Evolutionary conservation across 768 basidiomycete genomes (phyloP).

Genomic region (Kwoniella botswanensis): DNA sequence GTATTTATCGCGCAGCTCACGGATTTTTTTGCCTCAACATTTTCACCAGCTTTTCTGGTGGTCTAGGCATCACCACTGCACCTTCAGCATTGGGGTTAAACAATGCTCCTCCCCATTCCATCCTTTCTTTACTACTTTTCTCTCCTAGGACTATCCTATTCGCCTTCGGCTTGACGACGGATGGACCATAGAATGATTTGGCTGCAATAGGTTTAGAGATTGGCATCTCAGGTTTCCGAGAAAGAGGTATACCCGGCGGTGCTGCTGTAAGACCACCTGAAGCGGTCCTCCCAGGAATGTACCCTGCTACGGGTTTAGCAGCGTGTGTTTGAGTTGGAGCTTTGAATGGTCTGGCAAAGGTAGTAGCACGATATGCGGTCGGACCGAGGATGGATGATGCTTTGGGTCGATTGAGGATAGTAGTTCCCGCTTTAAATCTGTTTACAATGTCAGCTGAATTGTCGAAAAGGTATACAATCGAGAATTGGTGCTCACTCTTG

Average conservation of each 20-base stretch:
- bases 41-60: conserved; percentile 69
- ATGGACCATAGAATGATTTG: conserved; percentile 43
- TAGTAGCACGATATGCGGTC: conserved; percentile 20
- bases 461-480: neutral
- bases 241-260: conserved; percentile 17
- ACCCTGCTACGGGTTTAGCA: conserved; percentile 29
- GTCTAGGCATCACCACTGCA: conserved; percentile 84
- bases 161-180: conserved; percentile 23
- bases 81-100: conserved; percentile 77
- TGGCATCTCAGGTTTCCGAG: neutral
- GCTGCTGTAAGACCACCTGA: conserved; percentile 7
- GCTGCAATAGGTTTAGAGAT: conserved; percentile 11
- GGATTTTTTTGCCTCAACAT: conserved; percentile 53
- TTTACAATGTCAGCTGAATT: neutral
- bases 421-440: conserved; percentile 38
- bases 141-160: conserved; percentile 39
- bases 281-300: conserved; percentile 25
- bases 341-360: conserved; percentile 47
- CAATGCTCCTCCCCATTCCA: conserved; percentile 42
- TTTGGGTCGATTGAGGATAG: conserved; percentile 37
- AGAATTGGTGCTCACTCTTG: conserved; percentile 33
- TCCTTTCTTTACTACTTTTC: conserved; percentile 31
- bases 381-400: conserved; percentile 14
- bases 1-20: conserved; percentile 1
- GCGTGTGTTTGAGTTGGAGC: conserved; percentile 37